These are phyloP conservation scores for Camellia oleifera DNA, from an alignment of 179 eudicot genomes.

Conservation along the genomic window DNA sequence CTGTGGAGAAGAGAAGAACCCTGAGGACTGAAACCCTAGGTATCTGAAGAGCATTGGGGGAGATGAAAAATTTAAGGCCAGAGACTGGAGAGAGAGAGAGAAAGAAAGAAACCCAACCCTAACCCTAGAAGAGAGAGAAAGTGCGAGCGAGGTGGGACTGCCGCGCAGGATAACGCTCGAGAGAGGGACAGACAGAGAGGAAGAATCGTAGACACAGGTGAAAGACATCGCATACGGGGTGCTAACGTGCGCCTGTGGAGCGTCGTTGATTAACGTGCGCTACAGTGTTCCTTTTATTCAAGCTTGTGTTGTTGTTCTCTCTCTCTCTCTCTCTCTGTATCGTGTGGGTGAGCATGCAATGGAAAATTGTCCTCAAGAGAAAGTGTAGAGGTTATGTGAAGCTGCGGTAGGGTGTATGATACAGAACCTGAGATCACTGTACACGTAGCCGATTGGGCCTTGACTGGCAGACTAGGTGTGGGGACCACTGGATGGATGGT, in stretches of 20 bases:
- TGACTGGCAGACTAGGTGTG: too few species aligned
- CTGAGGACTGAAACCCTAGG: constrained; percentile 13
- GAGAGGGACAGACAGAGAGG: constrained; percentile 24
- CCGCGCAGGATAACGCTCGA: constrained; percentile 43
- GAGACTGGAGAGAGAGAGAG: background rate
- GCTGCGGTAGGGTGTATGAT: too few species aligned
- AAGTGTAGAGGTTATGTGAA: too few species aligned
- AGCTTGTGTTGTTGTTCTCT: background rate
- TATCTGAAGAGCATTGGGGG: constrained; percentile 21
- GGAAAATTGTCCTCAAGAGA: too few species aligned
- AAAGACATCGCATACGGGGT: constrained; percentile 21
- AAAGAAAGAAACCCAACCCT: constrained; percentile 23
- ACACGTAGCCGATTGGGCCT: too few species aligned
- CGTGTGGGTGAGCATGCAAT: too few species aligned
- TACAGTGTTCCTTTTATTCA: background rate
- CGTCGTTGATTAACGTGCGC: constrained; percentile 20
- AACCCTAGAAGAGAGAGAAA: constrained; percentile 31
- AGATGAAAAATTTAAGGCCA: background rate
- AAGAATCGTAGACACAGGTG: constrained; percentile 27
- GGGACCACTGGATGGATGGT: too few species aligned
- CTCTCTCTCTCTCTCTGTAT: background rate
- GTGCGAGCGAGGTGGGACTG: constrained; percentile 17
- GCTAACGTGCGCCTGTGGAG: constrained; percentile 38
- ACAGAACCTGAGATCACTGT: too few species aligned
- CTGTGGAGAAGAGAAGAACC: background rate